Evolutionary conservation across 305 asterid genomes (phyloP), one percentile per base, ranked within the genome.

Genomic region (Fraxinus nigra): DNA sequence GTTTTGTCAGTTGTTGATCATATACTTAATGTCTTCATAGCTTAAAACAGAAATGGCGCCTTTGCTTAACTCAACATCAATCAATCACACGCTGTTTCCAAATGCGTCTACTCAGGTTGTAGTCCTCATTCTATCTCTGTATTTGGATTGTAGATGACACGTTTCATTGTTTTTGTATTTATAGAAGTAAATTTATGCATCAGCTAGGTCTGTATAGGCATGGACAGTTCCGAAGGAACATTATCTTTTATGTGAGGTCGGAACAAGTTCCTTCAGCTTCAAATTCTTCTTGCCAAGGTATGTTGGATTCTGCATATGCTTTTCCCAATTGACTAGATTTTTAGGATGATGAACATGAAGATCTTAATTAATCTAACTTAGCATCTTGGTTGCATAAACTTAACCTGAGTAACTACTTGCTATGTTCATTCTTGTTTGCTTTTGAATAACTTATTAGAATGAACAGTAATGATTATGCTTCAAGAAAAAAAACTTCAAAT

Each of bases 131-230:
- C 84, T 72, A 7, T 18, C 28, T 6, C 67, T 56, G 9, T 38
- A 11, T 5, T 72, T 65, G 79, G 56, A 81, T 30, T 35, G n/a
- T 81, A 16, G n/a, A 69, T 65, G 38, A 72, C 70, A 63, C 26
- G 33, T 69, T 20, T 83, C 30, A 32, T 34, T 16, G 7, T 84
- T 82, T 83, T 83, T 82, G 76, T 78, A 70, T 85, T 72, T 80
- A 79, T 40, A 20, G 73, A 35, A 46, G 35, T 73, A 24, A 75
- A 38, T 82, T 76, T 77, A 65, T 86, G 78, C 83, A 87, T 87
- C 92, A 90, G 92, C 85, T 88, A 88, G 90, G 88, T 83, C 79
- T 81, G 79, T 85, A 80, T 85, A 81, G 84, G 74, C 83, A 85
- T 40, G 84, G 84, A 77, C 92, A 77, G 67, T 69, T 81, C 78